A percentile compares a stretch with the other conserved stretches of the same genome.
phyloP scores from a whole-genome alignment of 2,329 filamentous ascomycete species.

The Alternaria ethzedia region DNA sequence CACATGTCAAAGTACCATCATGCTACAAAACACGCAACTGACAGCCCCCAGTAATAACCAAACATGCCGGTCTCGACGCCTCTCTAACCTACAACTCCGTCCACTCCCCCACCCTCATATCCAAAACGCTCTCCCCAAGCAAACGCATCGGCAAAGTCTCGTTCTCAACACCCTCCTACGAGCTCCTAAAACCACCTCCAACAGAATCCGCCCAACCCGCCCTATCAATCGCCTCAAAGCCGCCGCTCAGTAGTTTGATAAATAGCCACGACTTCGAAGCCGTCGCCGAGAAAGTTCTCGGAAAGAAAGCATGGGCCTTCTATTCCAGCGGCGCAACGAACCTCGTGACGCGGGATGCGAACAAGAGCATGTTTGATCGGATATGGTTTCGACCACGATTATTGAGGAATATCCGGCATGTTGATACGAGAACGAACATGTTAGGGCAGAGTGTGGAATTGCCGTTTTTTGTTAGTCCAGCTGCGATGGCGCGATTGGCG shows the following conservation, averaged over 20 bases:
- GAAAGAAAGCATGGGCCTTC: slow-evolving; percentile 52
- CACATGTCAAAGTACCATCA: too few species aligned
- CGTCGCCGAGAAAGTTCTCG: slow-evolving; percentile 46
- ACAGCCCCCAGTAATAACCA: slow-evolving; percentile 26
- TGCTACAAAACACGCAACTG: too few species aligned
- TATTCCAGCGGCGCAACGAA: slow-evolving; percentile 61
- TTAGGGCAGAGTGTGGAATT: slow-evolving; percentile 22
- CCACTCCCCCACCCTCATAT: slow-evolving; percentile 52
- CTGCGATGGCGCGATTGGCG: slow-evolving; percentile 36
- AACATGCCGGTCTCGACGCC: slow-evolving; percentile 29
- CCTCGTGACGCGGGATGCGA: slow-evolving; percentile 55
- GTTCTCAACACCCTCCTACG: not conserved
- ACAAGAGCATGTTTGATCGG: slow-evolving; percentile 52
- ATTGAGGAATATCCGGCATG: slow-evolving; percentile 46
- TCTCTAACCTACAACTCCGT: slow-evolving; percentile 57
- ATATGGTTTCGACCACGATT: slow-evolving; percentile 57
- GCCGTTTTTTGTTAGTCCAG: slow-evolving; percentile 42
- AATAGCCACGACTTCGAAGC: slow-evolving; percentile 54
- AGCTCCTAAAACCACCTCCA: not conserved
- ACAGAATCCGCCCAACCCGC: not conserved
- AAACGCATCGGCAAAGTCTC: slow-evolving; percentile 17
- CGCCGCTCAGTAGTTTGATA: slow-evolving; percentile 48
- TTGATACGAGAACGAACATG: slow-evolving; percentile 23
- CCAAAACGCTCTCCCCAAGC: slow-evolving; percentile 41
- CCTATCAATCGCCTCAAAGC: slow-evolving; percentile 31